Percentiles rank a stretch among this genome's conserved stretches.
phyloP scores from a whole-genome alignment of 2,329 filamentous ascomycete genomes.

The Akanthomyces lecanii region DNA sequence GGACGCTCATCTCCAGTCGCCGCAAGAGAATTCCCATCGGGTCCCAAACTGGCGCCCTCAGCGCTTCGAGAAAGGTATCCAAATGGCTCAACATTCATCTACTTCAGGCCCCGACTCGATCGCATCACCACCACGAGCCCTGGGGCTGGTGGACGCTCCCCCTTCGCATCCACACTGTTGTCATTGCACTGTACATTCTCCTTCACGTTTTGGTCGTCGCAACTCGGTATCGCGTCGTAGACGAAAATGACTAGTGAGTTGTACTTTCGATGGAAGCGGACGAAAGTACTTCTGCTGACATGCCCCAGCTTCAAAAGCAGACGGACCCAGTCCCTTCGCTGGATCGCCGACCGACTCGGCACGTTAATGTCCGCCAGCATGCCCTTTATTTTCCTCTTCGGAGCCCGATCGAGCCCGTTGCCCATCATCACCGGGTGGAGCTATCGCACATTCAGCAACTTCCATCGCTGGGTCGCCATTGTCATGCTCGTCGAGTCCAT shows the following conservation, averaged over 20 bases:
- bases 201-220: slow-evolving; percentile 29
- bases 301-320: slow-evolving; percentile 4
- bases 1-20: slow-evolving; percentile 2
- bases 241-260: slow-evolving; percentile 31
- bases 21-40: neutral
- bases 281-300: slow-evolving; percentile 25
- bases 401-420: slow-evolving; percentile 57
- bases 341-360: slow-evolving; percentile 54
- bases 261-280: neutral
- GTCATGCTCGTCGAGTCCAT: slow-evolving; percentile 54
- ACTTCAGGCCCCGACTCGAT: slow-evolving; percentile 18
- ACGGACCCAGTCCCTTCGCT: slow-evolving; percentile 37
- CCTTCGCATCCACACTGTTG: slow-evolving; percentile 31
- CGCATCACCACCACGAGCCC: slow-evolving; percentile 20
- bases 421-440: slow-evolving; percentile 61
- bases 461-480: slow-evolving; percentile 59
- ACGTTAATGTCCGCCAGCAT: slow-evolving; percentile 56
- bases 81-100: slow-evolving; percentile 18
- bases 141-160: slow-evolving; percentile 36
- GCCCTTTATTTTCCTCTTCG: slow-evolving; percentile 58
- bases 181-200: slow-evolving; percentile 30
- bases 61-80: neutral
- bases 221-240: slow-evolving; percentile 28
- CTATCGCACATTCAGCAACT: slow-evolving; percentile 57
- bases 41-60: neutral